phyloP scores from a whole-genome alignment of 495 filamentous ascomycete species.

The Clohesyomyces aquaticus region DNA sequence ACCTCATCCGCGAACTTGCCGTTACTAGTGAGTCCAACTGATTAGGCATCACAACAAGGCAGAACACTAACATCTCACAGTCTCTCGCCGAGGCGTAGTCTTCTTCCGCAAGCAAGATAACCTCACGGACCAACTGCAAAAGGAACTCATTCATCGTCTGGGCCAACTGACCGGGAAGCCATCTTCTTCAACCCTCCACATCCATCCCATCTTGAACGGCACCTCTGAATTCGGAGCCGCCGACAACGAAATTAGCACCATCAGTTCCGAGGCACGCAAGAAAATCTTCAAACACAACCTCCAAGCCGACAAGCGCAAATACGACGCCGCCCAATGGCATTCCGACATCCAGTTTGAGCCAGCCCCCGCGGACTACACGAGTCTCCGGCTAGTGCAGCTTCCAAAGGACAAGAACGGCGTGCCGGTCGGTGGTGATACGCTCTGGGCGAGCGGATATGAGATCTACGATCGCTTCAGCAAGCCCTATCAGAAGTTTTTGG shows the following conservation, averaged over 20 bases:
- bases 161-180: slow-evolving; percentile 36
- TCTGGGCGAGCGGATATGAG: slow-evolving; percentile 76
- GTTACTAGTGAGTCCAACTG: slow-evolving; percentile 25
- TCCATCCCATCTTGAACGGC: slow-evolving; percentile 68
- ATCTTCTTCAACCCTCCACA: slow-evolving; percentile 54
- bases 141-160: slow-evolving; percentile 16
- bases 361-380: slow-evolving; percentile 66
- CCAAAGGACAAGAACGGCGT: slow-evolving; percentile 33
- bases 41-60: too few species aligned
- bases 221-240: slow-evolving; percentile 57
- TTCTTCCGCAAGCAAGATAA: slow-evolving; percentile 35
- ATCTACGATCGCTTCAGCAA: slow-evolving; percentile 72
- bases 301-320: background rate
- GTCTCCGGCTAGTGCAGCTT: slow-evolving; percentile 12
- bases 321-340: slow-evolving; percentile 60
- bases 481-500: slow-evolving; percentile 65
- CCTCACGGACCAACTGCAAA: slow-evolving; percentile 20
- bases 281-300: slow-evolving; percentile 21
- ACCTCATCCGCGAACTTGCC: slow-evolving; percentile 24
- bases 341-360: slow-evolving; percentile 72
- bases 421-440: slow-evolving; percentile 66
- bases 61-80: slow-evolving; percentile 11
- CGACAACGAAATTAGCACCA: slow-evolving; percentile 73
- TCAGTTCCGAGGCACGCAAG: slow-evolving; percentile 61
- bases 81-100: slow-evolving; percentile 35